A percentile compares a stretch with the other conserved stretches of the same genome.
phyloP scores from a whole-genome alignment of 75 land plant species.

The Isoetes taiwanensis region DNA sequence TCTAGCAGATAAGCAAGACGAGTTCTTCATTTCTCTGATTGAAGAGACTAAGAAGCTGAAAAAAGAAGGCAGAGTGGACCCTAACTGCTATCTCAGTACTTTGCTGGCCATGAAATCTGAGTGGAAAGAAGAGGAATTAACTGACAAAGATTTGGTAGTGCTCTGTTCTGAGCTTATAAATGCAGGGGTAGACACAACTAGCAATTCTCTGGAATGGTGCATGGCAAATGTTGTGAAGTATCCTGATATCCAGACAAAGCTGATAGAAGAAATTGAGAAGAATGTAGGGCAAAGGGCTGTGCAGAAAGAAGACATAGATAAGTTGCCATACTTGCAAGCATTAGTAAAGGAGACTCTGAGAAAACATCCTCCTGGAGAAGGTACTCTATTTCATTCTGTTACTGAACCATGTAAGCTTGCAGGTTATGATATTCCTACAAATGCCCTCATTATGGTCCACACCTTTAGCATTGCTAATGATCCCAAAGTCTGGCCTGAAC shows the following conservation, averaged over 20 bases:
- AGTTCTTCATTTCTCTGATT: slow-evolving; percentile 12
- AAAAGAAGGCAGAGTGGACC: not conserved
- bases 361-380: not conserved
- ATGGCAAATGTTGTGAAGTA: not conserved
- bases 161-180: slow-evolving; percentile 10
- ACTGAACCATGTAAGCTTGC: slow-evolving; percentile 6
- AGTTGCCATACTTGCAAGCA: not conserved
- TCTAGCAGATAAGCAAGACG: slow-evolving; percentile 25
- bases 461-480: not conserved
- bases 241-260: not conserved
- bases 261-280: not conserved
- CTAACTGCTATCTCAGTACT: slow-evolving; percentile 10
- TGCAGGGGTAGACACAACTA: slow-evolving; percentile 2
- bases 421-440: not conserved
- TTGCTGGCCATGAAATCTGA: not conserved
- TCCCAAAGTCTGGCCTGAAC: not conserved
- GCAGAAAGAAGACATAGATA: not conserved
- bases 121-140: slow-evolving; percentile 11
- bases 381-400: not conserved
- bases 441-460: not conserved
- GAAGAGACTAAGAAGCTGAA: too few relatives aligned
- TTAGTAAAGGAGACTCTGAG: slow-evolving; percentile 2
- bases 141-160: slow-evolving; percentile 11
- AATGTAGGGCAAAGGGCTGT: not conserved
- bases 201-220: not conserved